phyloP scores from a whole-genome alignment of 192 early-diverging fungal genomes.

The Coemansia sp. region DNA sequence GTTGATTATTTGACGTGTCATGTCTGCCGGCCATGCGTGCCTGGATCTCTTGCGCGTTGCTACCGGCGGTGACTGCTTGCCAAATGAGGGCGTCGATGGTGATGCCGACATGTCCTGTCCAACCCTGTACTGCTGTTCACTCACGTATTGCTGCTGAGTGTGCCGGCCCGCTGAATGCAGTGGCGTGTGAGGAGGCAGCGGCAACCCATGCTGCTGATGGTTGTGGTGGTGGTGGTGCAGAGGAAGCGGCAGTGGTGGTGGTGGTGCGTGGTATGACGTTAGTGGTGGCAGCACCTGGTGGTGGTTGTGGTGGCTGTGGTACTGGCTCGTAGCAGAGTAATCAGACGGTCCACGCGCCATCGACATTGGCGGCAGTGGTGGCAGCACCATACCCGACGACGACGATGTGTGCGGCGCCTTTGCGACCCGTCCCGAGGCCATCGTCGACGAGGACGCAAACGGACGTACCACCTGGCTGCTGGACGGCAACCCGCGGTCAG shows the following conservation, averaged over 20 bases:
- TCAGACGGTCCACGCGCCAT: not conserved
- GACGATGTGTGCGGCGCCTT: not conserved
- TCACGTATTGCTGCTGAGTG: no score
- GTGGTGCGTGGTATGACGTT: not conserved
- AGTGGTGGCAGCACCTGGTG: constrained; percentile 1
- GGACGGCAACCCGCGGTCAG: not conserved
- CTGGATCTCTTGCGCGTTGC: constrained; percentile 44
- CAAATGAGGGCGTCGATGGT: constrained; percentile 15
- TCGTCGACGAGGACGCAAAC: not conserved
- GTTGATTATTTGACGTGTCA: constrained; percentile 51
- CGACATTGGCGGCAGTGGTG: not conserved
- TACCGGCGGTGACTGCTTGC: constrained; percentile 2
- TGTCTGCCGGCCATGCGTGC: constrained; percentile 46
- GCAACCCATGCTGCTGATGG: no score
- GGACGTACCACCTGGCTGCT: not conserved
- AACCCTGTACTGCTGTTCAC: no score
- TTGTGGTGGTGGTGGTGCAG: not conserved
- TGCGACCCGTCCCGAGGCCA: not conserved
- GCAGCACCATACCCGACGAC: not conserved
- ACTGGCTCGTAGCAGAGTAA: not conserved
- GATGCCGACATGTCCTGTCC: constrained; percentile 5
- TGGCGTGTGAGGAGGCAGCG: no score
- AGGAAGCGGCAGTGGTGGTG: not conserved
- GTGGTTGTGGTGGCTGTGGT: not conserved
- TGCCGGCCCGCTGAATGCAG: no score